Base-by-base conservation (phyloP, 768 basidiomycete genomes). In the Termitomyces sp. region DNA sequence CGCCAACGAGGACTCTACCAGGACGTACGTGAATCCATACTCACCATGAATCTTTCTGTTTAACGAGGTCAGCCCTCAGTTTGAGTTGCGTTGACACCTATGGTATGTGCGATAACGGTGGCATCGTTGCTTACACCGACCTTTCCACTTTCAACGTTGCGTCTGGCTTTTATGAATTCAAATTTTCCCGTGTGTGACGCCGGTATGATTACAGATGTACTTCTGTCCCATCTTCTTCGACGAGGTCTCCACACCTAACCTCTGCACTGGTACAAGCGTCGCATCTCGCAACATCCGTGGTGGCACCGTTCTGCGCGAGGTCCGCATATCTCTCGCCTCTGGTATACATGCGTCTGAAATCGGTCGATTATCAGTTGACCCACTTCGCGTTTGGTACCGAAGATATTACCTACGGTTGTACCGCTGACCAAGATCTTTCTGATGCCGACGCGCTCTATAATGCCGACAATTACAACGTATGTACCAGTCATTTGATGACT, bases 171-270 rank as follows among this genome's bases (percentile, higher is more conserved):
- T 11, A 30, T 14, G 3, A 0, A 6, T 7, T 5, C 8, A 2
- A 6, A 5, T 1, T 24, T 26, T 21, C n/a, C 4, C 10, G 2
- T 37, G n/a, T 30, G 41, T 21, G 24, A 8, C n/a, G 12, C 32
- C 35, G 12, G 3, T 24, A 14, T 15, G 1, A 38, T 30, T 38
- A 9, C 55, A 75, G 74, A 74, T 79, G 62, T 78, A 77, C 68
- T 77, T 60, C 66, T 78, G 77, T 68, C 64, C 62, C 59, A 66
- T 74, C 59, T 78, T 79, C 72, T 79, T 74, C 71, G 70, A 71
- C 54, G 72, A 79, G 61, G 74, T 77, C 17, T 32, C 74, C 9
- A 66, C 65, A 32, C 49, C 63, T 41, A 63, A 56, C 43, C 71
- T 78, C 37, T 79, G 78, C 71, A 64, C 63, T 51, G 75, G 73